phyloP scores from a whole-genome alignment of 2,329 filamentous ascomycete genomes.

The Alternaria ventricosa region DNA sequence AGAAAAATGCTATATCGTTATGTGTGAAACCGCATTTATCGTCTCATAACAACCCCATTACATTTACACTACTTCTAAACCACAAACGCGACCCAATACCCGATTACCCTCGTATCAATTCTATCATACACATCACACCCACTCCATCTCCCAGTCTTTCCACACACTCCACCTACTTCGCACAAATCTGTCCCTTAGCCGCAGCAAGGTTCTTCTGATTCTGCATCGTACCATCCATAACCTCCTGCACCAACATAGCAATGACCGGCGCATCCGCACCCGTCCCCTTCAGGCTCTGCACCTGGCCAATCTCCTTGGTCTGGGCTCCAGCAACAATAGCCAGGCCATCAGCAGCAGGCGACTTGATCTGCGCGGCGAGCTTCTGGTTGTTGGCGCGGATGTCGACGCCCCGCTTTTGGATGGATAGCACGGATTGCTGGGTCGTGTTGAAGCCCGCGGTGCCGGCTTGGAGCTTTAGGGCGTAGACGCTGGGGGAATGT shows the following conservation, averaged over 20 bases:
- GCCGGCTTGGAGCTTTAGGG: conserved; percentile 6
- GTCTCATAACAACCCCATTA: accelerated
- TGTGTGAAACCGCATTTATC: too few species aligned
- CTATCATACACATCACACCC: neutral
- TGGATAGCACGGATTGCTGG: conserved; percentile 5
- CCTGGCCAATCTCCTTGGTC: conserved; percentile 21
- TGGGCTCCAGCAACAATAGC: conserved; percentile 23
- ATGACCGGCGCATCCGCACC: conserved; percentile 13
- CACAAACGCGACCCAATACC: neutral
- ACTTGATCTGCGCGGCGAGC: conserved; percentile 22
- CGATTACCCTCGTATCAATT: neutral
- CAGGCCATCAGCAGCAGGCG: conserved; percentile 20
- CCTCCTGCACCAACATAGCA: conserved; percentile 17
- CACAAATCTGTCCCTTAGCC: conserved; percentile 1
- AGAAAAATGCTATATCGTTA: too few species aligned
- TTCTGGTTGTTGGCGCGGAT: conserved; percentile 29
- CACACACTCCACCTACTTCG: neutral
- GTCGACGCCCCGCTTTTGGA: conserved; percentile 25
- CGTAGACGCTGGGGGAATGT: conserved; percentile 12
- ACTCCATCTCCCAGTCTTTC: neutral
- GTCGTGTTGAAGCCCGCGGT: neutral
- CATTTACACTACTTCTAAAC: neutral
- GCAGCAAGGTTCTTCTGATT: conserved; percentile 22
- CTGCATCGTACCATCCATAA: conserved; percentile 24
- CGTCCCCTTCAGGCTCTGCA: conserved; percentile 12